Percentiles rank a stretch among this genome's conserved stretches.
These are phyloP conservation scores for Yamadazyma kanchanaburiensis DNA, from an alignment of 1,139 yeast species.

Conservation along the genomic window DNA sequence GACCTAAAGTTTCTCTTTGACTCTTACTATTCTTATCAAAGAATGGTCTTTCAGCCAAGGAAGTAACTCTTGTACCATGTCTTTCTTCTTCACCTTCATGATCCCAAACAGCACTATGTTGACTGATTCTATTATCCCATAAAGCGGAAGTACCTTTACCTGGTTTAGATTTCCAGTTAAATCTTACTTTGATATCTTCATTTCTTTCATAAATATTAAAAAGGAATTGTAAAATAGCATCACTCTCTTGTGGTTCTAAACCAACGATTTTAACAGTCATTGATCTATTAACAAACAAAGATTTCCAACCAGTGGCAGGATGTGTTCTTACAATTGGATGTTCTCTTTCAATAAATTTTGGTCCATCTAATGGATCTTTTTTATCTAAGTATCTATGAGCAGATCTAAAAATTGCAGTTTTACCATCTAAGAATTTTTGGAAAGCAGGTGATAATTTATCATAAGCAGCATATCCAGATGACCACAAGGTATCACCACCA, in stretches of 20 bases:
- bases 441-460: constrained; percentile 36
- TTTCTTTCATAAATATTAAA: constrained; percentile 30
- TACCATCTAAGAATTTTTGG: constrained; percentile 35
- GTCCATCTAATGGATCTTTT: constrained; percentile 31
- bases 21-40: constrained; percentile 51
- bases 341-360: constrained; percentile 33
- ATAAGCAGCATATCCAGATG: constrained; percentile 36
- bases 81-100: constrained; percentile 49
- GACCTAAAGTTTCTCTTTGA: constrained; percentile 53
- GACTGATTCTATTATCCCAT: constrained; percentile 56
- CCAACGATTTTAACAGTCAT: constrained; percentile 9
- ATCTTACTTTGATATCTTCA: constrained; percentile 48
- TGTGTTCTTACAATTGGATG: constrained; percentile 40
- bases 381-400: constrained; percentile 34
- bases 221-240: constrained; percentile 30
- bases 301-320: constrained; percentile 43
- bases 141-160: constrained; percentile 55
- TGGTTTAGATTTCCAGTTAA: constrained; percentile 48
- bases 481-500: constrained; percentile 38
- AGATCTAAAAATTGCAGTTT: constrained; percentile 33
- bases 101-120: constrained; percentile 51
- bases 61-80: constrained; percentile 59
- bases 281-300: constrained; percentile 31
- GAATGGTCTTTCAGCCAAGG: constrained; percentile 53
- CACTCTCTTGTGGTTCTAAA: constrained; percentile 30